phyloP scores from a whole-genome alignment of 2,329 filamentous ascomycete species.

The Pestalotiopsis fici region DNA sequence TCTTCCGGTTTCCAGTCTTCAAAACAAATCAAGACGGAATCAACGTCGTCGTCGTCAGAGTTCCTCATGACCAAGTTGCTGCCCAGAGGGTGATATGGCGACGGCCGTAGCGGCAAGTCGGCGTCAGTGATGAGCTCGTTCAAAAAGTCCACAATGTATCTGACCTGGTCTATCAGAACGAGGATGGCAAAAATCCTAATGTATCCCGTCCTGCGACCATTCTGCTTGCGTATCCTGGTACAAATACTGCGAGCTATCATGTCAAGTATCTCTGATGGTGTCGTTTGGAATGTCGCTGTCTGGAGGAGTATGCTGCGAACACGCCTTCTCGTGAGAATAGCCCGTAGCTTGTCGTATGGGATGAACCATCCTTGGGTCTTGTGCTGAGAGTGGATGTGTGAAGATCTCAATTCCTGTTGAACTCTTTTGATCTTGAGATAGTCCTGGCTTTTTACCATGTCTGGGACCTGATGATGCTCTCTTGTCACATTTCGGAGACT shows the following conservation, averaged over 20 bases:
- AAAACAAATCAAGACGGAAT: background rate
- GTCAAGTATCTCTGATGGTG: background rate
- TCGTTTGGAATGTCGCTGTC: background rate
- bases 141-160: background rate
- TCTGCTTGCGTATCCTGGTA: background rate
- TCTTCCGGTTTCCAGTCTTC: background rate
- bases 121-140: background rate
- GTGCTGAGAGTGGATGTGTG: background rate
- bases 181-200: conserved; percentile 3
- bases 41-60: background rate
- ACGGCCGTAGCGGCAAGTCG: background rate
- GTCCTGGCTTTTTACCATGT: too few relatives aligned
- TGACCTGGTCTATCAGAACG: background rate
- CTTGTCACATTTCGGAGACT: too few relatives aligned
- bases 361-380: background rate
- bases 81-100: background rate
- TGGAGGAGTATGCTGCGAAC: background rate
- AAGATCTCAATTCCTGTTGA: background rate
- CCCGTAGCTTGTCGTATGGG: background rate
- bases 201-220: background rate
- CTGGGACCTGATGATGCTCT: too few relatives aligned
- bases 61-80: background rate
- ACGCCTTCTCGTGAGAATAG: background rate
- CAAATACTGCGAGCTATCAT: background rate
- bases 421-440: background rate